These are phyloP conservation scores for Mucor racemosus DNA, from an alignment of 371 early-diverging fungal genomes.

Conservation along the genomic window DNA sequence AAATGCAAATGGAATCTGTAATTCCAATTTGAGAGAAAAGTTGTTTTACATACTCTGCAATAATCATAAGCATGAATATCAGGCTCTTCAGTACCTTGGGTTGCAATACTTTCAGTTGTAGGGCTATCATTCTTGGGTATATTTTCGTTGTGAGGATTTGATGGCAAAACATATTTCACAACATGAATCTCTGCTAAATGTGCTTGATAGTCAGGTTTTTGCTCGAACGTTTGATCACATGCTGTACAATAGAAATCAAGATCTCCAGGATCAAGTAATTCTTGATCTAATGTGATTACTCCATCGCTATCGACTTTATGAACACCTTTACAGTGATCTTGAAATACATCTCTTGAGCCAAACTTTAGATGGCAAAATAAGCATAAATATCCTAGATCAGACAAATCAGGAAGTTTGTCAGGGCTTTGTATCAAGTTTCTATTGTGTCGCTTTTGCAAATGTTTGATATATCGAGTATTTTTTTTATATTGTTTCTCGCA, in stretches of 20 bases:
- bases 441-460: not conserved
- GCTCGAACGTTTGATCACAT: not conserved
- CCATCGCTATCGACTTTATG: not conserved
- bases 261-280: not conserved
- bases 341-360: not conserved
- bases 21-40: not conserved
- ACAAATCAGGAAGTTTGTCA: not conserved
- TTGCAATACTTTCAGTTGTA: too few relatives aligned
- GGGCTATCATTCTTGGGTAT: not conserved
- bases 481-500: not conserved
- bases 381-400: not conserved
- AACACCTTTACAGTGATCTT: not conserved
- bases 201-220: too few relatives aligned
- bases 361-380: not conserved
- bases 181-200: not conserved
- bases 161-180: too few relatives aligned
- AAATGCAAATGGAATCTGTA: not conserved
- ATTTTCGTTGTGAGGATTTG: not conserved
- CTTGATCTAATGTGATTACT: not conserved
- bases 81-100: not conserved
- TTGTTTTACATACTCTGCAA: not conserved
- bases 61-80: not conserved
- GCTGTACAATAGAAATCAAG: not conserved
- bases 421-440: not conserved
- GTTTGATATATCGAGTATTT: not conserved